A percentile compares a stretch with the other conserved stretches of the same genome.
These are phyloP conservation scores for Castanea sativa DNA, from an alignment of 306 rosid genomes.

Conservation along the genomic window DNA sequence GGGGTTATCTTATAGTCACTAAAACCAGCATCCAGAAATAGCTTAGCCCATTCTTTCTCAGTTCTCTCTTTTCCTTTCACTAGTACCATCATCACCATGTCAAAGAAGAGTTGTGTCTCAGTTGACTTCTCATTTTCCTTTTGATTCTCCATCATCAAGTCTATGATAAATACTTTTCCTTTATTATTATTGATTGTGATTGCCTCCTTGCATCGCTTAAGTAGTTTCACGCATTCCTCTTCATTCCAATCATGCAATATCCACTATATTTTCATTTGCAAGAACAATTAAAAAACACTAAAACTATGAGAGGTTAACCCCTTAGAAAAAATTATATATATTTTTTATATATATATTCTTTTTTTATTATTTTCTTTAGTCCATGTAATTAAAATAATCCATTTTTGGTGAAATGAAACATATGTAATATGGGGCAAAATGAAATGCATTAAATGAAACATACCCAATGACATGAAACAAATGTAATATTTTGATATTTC, in stretches of 20 bases:
- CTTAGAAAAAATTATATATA: too few species aligned
- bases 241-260: conserved; percentile 34
- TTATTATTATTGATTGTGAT: conserved; percentile 9
- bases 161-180: conserved; percentile 30
- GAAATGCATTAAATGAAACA: too few species aligned
- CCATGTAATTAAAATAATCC: too few species aligned
- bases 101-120: conserved; percentile 19
- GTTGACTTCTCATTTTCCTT: neutral
- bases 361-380: too few species aligned
- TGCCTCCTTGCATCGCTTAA: conserved; percentile 28
- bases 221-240: conserved; percentile 19
- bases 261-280: conserved; percentile 8
- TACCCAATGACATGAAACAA: too few species aligned
- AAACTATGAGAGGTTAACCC: too few species aligned
- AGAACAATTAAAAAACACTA: neutral
- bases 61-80: conserved; percentile 15
- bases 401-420: too few species aligned
- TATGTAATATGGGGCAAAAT: too few species aligned
- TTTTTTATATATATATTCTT: too few species aligned
- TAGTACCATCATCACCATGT: conserved; percentile 21
- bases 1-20: conserved; percentile 9
- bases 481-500: too few species aligned
- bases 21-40: conserved; percentile 19
- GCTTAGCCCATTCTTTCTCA: conserved; percentile 14
- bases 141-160: neutral